Base-by-base conservation (phyloP, 2,329 filamentous ascomycete species). In the Metarhizium rileyi region DNA sequence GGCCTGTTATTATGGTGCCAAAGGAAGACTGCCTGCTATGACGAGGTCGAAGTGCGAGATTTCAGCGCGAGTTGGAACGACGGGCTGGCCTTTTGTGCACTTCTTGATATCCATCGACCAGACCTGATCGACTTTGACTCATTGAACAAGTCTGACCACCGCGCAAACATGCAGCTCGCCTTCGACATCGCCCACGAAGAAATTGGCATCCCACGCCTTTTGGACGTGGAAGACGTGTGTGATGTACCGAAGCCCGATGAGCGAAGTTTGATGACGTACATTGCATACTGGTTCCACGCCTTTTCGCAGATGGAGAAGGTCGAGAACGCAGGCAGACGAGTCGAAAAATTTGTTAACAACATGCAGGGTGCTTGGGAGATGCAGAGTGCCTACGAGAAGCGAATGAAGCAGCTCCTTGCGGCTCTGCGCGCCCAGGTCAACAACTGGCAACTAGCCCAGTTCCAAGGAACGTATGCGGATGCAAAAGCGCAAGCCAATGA, bases 361-460 rank as follows among this genome's bases (percentile, higher is more conserved):
- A 97, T 98, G 93, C 90, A 96, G 64, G 93, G 93, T 22, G 91
- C 93, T 8, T 98, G 93, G 93, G 91, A 96, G 70, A 98, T 98
- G 93, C 90, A 98, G 69, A 95, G 89, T 63, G 87, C 86, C 27
- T 98, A 91, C 64, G 93, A 98, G 73, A 79, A 86, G 61, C 81
- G 93, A 53, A 95, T 97, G 87, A 81, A 81, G 51, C 87, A 83
- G 57, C 75, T 98, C 38, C 73, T 97, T 55, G 76, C 81, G 57
- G 77, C 83, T 55, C 89, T 97, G 58, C 75, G 77, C 25, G 77
- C 77, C 55, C 90, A 95, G 66, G 77, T 84, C 45, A 75, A 84
- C 49, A 67, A 75, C 51, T 98, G 93, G 93, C 78, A 85, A 56
- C 78, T 81, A 44, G 81, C 91, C 10, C 83, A 76, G 23, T 97